Percentiles rank a stretch among this genome's conserved stretches.
These are phyloP conservation scores for Pleurotus pulmonarius DNA, from an alignment of 768 basidiomycete genomes.

Conservation along the genomic window DNA sequence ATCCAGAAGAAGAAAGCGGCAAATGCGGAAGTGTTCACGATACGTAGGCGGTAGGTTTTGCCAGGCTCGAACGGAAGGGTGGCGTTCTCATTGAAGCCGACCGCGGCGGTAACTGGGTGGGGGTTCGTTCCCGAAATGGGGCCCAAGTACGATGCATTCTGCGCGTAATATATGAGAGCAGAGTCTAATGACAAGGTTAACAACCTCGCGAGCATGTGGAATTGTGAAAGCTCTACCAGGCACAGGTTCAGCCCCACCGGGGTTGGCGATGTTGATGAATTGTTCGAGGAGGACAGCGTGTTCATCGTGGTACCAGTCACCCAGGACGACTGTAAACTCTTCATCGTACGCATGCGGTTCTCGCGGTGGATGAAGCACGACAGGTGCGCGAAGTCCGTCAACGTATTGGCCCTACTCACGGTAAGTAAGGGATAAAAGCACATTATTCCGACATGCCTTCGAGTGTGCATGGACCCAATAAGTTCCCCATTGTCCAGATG, in stretches of 20 bases:
- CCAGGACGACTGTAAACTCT: constrained; percentile 81
- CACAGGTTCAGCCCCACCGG: constrained; percentile 83
- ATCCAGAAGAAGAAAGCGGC: constrained; percentile 83
- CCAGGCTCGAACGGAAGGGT: constrained; percentile 82
- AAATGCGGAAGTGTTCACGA: constrained; percentile 82
- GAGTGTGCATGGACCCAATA: constrained; percentile 80
- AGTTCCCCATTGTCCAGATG: constrained; percentile 71
- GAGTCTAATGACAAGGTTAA: constrained; percentile 47
- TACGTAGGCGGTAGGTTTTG: constrained; percentile 84
- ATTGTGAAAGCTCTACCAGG: no score
- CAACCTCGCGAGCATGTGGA: no score
- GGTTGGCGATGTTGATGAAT: constrained; percentile 73
- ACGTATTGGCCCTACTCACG: constrained; percentile 74
- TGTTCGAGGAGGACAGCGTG: constrained; percentile 56
- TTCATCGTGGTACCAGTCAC: constrained; percentile 91
- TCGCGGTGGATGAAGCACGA: constrained; percentile 67
- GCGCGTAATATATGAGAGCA: constrained; percentile 78
- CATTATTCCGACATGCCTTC: constrained; percentile 27
- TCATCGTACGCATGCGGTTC: constrained; percentile 80
- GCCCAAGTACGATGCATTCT: constrained; percentile 67
- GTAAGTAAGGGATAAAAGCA: neutral
- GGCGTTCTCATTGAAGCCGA: constrained; percentile 86
- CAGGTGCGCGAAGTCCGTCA: constrained; percentile 87
- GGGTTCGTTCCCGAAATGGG: constrained; percentile 49
- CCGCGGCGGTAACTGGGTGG: constrained; percentile 48